Base-by-base conservation (phyloP, 2,329 filamentous ascomycete species). In the Fusarium hostae region DNA sequence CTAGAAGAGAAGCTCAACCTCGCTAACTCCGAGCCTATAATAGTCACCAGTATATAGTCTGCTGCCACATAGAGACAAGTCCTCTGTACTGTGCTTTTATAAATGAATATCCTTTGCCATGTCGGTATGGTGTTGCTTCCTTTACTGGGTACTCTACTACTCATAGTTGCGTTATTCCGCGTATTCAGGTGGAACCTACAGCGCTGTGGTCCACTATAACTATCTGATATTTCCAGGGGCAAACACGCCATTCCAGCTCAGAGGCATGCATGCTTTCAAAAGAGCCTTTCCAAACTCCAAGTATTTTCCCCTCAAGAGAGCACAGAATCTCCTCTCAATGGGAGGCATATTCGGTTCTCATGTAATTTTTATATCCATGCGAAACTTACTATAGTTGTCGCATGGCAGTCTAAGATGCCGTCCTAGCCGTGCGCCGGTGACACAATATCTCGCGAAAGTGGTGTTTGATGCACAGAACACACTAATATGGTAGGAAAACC, bases 271-370 rank as follows among this genome's bases (percentile, higher is more conserved):
- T 37, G 11, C 22, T 34, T 18, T 20, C 20, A 9, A 4, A 6
- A 15, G 7, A 18, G n/a, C 9, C 9, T 11, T 8, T 35, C 6
- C 9, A n/a, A 32, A 18, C 12, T 51, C 13, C 32, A 9, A 35
- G 18, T 30, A 13, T 16, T 7, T 15, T 11, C n/a, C 13, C 13
- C 8, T 10, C 3, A n/a, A 12, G 15, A 9, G 2, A 37, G 20
- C 20, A 6, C 13, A 2, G 4, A n/a, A 12, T 20, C 12, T 2
- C 13, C 6, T 37, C 18, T 16, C 3, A 26, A 7, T 3, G 6
- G 2, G 12, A 16, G 9, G 5, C 15, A 37, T 4, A n/a, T 1
- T 2, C 18, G 8, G 3, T n/a, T 9, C 5, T n/a, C 3, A 9
- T 5, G 9, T 16, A 8, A 35, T 18, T 35, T 9, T 35, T 40